Evolutionary conservation across 2,329 filamentous ascomycete genomes (phyloP), one percentile per base, ranked within the genome.

Genomic region (Endothia cerciana): DNA sequence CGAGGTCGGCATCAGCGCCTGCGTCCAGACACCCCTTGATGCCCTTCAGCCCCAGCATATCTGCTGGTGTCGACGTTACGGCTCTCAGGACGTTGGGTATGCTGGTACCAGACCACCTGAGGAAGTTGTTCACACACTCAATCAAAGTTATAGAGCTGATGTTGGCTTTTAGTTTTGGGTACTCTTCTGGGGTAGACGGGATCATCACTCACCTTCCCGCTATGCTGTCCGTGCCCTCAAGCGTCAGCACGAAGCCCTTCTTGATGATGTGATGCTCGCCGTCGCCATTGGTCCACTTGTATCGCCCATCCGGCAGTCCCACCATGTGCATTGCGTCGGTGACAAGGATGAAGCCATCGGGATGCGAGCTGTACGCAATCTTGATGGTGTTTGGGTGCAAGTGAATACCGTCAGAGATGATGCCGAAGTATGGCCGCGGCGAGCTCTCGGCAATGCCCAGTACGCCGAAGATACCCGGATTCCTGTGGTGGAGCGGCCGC

Each of bases 251-350:
- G 0, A 87, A 81, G 0, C 93, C 93, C 60, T 85, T 86, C 79
- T 94, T 94, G 67, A 91, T 77, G 69, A 90, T 87, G 43, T 79
- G 82, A 69, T 83, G 83, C 56, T 82, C 82, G 33, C 79, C 78
- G 64, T 85, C 83, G 7, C 87, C 87, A 72, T 97, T 97, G 5
- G 89, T 94, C 92, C 93, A 97, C 69, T 90, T 86, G 74, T 97
- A 97, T 2, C 87, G 84, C 3, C 94, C 94, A 72, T 97, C 93
- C 0, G 91, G 90, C 63, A 96, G 82, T 0, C 94, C 94, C 25
- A 92, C 89, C 19, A 97, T 84, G 71, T 92, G 89, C 92, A 97
- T 97, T 5, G 93, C 93, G 77, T 97, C 94, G 0, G 94, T 97
- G 55, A 97, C 93, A 6, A 97, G 86, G 67, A 97, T 91, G 73